phyloP scores from a whole-genome alignment of 345 rosid genomes.

The Brassica rapa region DNA sequence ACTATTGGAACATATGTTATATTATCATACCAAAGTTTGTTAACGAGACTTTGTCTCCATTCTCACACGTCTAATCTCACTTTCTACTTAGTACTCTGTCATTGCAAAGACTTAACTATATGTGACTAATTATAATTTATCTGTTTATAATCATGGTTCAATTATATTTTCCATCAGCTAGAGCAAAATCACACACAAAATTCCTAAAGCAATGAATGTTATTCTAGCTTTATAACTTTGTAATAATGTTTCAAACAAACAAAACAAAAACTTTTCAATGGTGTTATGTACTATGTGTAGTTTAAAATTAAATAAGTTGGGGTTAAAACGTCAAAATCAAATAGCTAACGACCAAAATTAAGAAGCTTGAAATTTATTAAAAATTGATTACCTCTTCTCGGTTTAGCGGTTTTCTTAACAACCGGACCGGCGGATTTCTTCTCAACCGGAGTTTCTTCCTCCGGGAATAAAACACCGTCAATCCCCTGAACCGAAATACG shows the following conservation, averaged over 20 bases:
- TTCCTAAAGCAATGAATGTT: neutral
- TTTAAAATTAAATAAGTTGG: neutral
- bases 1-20: neutral
- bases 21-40: conserved; percentile 28
- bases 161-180: neutral
- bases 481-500: conserved; percentile 82
- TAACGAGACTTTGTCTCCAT: conserved; percentile 31
- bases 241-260: neutral
- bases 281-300: conserved; percentile 3
- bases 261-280: neutral
- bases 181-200: conserved; percentile 5
- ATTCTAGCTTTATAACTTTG: neutral
- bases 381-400: conserved; percentile 64
- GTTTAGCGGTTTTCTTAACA: conserved; percentile 43
- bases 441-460: conserved; percentile 44
- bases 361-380: neutral
- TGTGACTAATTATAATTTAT: conserved; percentile 10
- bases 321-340: conserved; percentile 26
- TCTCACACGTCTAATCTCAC: conserved; percentile 17
- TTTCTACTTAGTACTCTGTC: conserved; percentile 26
- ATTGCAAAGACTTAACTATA: conserved; percentile 19
- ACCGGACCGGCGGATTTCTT: conserved; percentile 41
- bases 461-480: conserved; percentile 68
- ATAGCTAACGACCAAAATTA: neutral
- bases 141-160: conserved; percentile 22